Percentiles rank a stretch among this genome's conserved stretches.
These are phyloP conservation scores for Berberis vulgaris DNA, from an alignment of 164 flowering plant species.

Conservation along the genomic window DNA sequence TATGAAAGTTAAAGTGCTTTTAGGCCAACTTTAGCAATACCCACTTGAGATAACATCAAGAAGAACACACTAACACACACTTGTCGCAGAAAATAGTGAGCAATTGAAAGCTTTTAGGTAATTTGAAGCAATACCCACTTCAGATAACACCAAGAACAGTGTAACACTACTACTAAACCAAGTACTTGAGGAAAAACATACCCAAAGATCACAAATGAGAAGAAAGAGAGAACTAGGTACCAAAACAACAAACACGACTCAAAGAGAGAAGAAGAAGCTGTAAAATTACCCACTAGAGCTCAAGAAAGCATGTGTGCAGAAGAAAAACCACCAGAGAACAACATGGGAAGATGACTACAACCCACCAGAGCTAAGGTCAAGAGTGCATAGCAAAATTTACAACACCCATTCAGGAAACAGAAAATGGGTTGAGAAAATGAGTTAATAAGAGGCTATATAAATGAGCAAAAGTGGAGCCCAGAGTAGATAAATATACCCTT, in stretches of 20 bases:
- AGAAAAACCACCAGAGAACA: not conserved
- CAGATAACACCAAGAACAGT: not conserved
- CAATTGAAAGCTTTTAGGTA: not conserved
- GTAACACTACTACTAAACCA: not conserved
- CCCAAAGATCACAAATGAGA: not conserved
- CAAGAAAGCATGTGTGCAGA: not conserved
- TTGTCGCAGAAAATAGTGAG: not conserved
- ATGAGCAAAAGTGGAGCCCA: not conserved
- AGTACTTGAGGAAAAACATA: not conserved
- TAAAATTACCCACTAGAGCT: not conserved
- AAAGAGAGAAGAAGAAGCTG: not conserved
- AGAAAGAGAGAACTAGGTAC: not conserved
- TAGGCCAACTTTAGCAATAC: too few relatives aligned
- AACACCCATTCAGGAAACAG: not conserved
- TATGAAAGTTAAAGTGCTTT: too few relatives aligned
- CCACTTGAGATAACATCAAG: too few relatives aligned
- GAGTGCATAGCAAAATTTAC: not conserved
- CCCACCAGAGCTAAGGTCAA: not conserved
- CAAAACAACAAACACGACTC: not conserved
- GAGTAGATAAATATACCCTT: not conserved
- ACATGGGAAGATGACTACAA: not conserved
- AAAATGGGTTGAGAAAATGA: not conserved
- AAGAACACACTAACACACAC: too few relatives aligned
- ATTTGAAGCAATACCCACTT: conserved; percentile 2
- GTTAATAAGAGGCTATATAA: not conserved